Conservation (phyloP, 306 rosid genomes). For the Sphenostylis stenocarpa region DNA sequence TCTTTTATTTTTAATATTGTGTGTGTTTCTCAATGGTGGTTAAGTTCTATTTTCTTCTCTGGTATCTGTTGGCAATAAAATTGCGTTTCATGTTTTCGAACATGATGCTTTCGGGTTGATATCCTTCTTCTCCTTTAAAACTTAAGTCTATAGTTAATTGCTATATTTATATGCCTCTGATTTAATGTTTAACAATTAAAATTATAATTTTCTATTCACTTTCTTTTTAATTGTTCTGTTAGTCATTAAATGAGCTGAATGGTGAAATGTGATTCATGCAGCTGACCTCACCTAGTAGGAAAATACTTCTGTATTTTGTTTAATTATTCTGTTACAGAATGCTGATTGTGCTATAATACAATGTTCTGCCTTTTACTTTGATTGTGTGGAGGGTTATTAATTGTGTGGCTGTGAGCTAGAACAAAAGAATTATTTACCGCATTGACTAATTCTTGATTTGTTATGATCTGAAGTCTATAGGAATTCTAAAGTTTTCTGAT, state of each 20-base stretch:
- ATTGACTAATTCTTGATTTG: constrained; percentile 16
- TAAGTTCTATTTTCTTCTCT: constrained; percentile 22
- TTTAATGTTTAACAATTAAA: not conserved
- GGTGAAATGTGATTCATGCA: not conserved
- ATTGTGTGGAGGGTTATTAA: not conserved
- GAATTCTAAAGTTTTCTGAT: constrained; percentile 37
- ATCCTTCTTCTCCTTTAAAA: not conserved
- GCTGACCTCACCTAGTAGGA: not conserved
- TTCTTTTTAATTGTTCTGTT: constrained; percentile 1
- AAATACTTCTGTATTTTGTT: not conserved
- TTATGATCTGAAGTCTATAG: constrained; percentile 13
- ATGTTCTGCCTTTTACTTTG: not conserved
- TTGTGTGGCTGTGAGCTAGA: constrained; percentile 5
- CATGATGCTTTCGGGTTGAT: constrained; percentile 33
- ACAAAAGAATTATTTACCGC: not conserved
- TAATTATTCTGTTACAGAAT: constrained; percentile 10
- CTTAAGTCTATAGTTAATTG: not conserved
- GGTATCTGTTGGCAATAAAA: constrained; percentile 3
- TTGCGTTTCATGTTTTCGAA: constrained; percentile 5
- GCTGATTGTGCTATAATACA: not conserved
- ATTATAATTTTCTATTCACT: not conserved
- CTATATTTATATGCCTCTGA: not conserved
- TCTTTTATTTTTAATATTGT: constrained; percentile 5
- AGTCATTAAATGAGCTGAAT: not conserved
- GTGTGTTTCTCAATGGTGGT: not conserved